Evolutionary conservation across 2,329 filamentous ascomycete species (phyloP), one percentile per base, ranked within the genome.

Genomic region (Xylaria hypoxylon): DNA sequence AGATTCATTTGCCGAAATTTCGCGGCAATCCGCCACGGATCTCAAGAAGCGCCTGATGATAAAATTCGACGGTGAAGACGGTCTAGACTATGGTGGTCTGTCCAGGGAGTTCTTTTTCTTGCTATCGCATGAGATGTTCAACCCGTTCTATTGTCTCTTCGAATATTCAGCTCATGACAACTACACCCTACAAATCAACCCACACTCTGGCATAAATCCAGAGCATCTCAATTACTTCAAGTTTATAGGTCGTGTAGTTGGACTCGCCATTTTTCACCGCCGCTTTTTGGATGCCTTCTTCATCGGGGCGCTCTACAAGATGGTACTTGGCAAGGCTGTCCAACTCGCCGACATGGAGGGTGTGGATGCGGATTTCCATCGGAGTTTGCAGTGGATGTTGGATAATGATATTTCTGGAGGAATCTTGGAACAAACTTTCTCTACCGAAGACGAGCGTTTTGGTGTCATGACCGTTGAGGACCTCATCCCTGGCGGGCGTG

Each of bases 221-320:
- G 96, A 99, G 82, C 96, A 99, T 88, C 85, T 99, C 76, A 98
- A 97, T 79, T 99, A 98, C 83, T 99, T 99, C 89, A 98, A 97
- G 81, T 99, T 99, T 78, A 99, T 99, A 76, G 96, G 96, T 55
- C 93, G 96, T 67, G 96, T 99, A 31, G 96, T 99, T 65, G 96
- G 96, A 67, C 81, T 99, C 73, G 95, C 96, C 68, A 99, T 99
- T 76, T 99, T 99, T 89, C 96, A 99, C 81, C 89, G 96, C 65
- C 90, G 96, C 57, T 99, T 99, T 86, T 83, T 99, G 70, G 96
- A 99, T 79, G 96, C 96, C 38, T 99, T 99, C 85, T 99, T 99
- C 81, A 98, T 99, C 77, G 96, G 96, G 55, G 96, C 96, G 33
- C 90, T 99, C 76, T 99, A 99, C 87, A 99, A 99, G 87, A 99